Evolutionary conservation across 2,329 filamentous ascomycete species (phyloP).

Genomic region (Trichoderma pleuroti): DNA sequence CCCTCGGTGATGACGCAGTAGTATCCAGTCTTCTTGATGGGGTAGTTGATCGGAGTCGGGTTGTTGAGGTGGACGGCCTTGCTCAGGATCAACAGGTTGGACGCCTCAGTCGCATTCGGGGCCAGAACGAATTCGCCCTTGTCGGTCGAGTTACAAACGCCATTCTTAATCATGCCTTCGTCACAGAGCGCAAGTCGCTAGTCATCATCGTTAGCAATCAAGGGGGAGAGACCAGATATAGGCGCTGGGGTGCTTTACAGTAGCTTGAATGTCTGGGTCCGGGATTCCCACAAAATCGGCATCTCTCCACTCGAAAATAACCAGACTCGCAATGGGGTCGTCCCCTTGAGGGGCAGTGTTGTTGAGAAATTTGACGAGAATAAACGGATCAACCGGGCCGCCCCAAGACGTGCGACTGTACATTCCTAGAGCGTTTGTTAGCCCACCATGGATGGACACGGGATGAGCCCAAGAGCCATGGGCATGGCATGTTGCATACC

Average conservation of each 20-base stretch:
- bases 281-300: slow-evolving; percentile 71
- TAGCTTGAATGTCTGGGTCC: slow-evolving; percentile 49
- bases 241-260: slow-evolving; percentile 42
- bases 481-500: slow-evolving; percentile 39
- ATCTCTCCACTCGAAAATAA: slow-evolving; percentile 95
- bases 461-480: neutral
- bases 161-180: slow-evolving; percentile 61
- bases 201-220: slow-evolving; percentile 40
- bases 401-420: slow-evolving; percentile 89
- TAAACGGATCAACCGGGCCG: slow-evolving; percentile 82
- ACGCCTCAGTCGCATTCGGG: slow-evolving; percentile 68
- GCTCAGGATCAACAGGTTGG: slow-evolving; percentile 70
- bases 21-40: slow-evolving; percentile 86
- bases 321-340: slow-evolving; percentile 75
- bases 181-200: slow-evolving; percentile 60
- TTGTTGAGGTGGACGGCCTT: slow-evolving; percentile 78
- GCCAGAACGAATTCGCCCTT: slow-evolving; percentile 81
- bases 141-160: slow-evolving; percentile 72
- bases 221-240: neutral
- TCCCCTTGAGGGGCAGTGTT: slow-evolving; percentile 52
- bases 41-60: slow-evolving; percentile 71
- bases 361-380: slow-evolving; percentile 73
- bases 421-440: slow-evolving; percentile 60
- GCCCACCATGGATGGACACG: slow-evolving; percentile 4
- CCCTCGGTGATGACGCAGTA: slow-evolving; percentile 84